Conservation (phyloP, 176 grass and related monocot species). For the Metroxylon sagu region DNA sequence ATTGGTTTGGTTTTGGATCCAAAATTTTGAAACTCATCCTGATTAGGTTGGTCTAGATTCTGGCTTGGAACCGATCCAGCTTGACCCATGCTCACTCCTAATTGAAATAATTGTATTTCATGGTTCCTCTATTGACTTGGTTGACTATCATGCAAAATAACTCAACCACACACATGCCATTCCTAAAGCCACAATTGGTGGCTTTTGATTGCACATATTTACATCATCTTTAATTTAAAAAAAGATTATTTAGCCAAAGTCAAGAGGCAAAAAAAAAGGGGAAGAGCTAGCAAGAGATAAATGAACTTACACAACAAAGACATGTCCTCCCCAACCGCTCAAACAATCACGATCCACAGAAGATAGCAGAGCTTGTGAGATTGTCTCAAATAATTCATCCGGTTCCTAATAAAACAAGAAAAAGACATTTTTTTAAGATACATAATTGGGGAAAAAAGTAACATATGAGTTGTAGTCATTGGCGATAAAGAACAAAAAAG, state of each 20-base stretch:
- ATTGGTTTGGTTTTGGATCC: too few species aligned
- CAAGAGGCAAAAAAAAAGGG: background rate
- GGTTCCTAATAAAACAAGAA: slow-evolving; percentile 49
- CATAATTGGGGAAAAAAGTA: background rate
- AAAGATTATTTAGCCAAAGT: background rate
- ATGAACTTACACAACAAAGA: slow-evolving; percentile 73
- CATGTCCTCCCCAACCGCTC: slow-evolving; percentile 85
- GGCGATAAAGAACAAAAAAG: background rate
- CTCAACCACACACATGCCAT: too few species aligned
- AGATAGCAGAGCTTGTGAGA: slow-evolving; percentile 81
- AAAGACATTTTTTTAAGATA: background rate
- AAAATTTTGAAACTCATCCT: too few species aligned
- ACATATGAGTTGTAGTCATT: background rate
- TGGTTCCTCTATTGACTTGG: too few species aligned
- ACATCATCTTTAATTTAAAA: background rate
- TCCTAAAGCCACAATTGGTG: too few species aligned
- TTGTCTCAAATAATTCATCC: slow-evolving; percentile 83
- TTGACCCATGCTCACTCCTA: too few species aligned
- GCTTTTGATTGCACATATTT: background rate
- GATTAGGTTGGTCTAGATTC: too few species aligned
- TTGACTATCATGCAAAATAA: too few species aligned
- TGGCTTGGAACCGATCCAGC: too few species aligned
- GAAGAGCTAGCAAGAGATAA: background rate
- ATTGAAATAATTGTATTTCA: too few species aligned
- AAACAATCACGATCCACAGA: slow-evolving; percentile 88